Evolutionary conservation across 2,329 filamentous ascomycete species (phyloP).

Genomic region (Cladosporium sp.): DNA sequence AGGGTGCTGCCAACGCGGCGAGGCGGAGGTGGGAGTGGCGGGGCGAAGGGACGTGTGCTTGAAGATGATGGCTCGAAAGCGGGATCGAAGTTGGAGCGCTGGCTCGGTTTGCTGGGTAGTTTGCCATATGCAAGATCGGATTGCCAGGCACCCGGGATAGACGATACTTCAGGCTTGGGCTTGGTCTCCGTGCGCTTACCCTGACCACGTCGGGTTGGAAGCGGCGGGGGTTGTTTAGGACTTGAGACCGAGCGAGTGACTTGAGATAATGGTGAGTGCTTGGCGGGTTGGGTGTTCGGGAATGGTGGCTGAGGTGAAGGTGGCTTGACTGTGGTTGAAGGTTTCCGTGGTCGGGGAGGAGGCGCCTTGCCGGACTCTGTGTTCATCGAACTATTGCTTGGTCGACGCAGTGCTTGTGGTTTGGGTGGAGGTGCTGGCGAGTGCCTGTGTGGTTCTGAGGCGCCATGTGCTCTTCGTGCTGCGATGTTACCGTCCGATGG

Average conservation of each 20-base stretch:
- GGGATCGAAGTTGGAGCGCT: slow-evolving; percentile 12
- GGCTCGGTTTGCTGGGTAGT: not conserved
- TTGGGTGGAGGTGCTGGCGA: slow-evolving; percentile 39
- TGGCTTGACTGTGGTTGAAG: slow-evolving; percentile 33
- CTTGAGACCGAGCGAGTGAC: slow-evolving; percentile 33
- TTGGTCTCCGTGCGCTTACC: slow-evolving; percentile 42
- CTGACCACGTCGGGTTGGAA: slow-evolving; percentile 38
- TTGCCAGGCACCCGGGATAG: slow-evolving; percentile 27
- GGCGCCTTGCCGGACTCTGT: slow-evolving; percentile 28
- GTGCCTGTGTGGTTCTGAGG: slow-evolving; percentile 31
- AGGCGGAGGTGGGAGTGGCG: slow-evolving; percentile 15
- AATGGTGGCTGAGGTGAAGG: slow-evolving; percentile 16
- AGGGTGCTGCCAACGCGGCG: slow-evolving; percentile 11
- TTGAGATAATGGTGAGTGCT: slow-evolving; percentile 35
- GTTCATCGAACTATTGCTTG: slow-evolving; percentile 18
- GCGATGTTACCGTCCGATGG: slow-evolving; percentile 8
- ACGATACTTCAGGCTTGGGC: slow-evolving; percentile 40
- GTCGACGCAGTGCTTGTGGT: slow-evolving; percentile 24
- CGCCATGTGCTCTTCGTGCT: not conserved
- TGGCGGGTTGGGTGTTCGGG: slow-evolving; percentile 19
- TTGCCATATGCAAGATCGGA: slow-evolving; percentile 18
- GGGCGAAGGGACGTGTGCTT: slow-evolving; percentile 20
- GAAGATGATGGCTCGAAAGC: slow-evolving; percentile 6
- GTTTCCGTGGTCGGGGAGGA: slow-evolving; percentile 36
- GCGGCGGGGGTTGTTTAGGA: slow-evolving; percentile 28